These are phyloP conservation scores for Hypoxylon sp. DNA, from an alignment of 2,329 filamentous ascomycete genomes.

Conservation along the genomic window DNA sequence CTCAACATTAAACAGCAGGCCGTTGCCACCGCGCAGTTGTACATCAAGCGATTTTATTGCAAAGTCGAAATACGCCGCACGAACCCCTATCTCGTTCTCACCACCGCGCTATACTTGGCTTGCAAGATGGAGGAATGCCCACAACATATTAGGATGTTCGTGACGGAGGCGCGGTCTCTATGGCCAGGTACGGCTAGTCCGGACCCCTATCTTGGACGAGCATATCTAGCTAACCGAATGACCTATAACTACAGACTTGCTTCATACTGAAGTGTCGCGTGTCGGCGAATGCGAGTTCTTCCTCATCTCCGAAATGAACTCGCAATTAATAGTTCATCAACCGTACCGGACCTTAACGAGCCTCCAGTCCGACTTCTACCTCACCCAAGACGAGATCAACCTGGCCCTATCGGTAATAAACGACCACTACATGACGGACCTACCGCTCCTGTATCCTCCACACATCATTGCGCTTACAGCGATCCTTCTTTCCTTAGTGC, in stretches of 20 bases:
- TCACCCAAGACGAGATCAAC: slow-evolving; percentile 83
- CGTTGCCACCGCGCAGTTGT: slow-evolving; percentile 93
- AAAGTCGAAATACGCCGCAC: slow-evolving; percentile 92
- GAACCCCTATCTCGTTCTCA: slow-evolving; percentile 92
- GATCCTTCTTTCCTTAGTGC: slow-evolving; percentile 85
- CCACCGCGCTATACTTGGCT: slow-evolving; percentile 94
- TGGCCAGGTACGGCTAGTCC: slow-evolving; percentile 74
- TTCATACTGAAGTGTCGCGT: slow-evolving; percentile 80
- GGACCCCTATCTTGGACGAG: slow-evolving; percentile 3
- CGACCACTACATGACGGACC: slow-evolving; percentile 91
- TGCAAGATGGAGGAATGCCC: slow-evolving; percentile 99
- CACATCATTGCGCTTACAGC: slow-evolving; percentile 90
- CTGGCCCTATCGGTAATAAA: slow-evolving; percentile 89
- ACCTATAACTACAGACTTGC: slow-evolving; percentile 68
- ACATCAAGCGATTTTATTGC: slow-evolving; percentile 93
- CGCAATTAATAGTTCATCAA: slow-evolving; percentile 90
- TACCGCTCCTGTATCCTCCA: slow-evolving; percentile 88
- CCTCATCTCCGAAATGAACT: slow-evolving; percentile 91
- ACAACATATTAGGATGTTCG: slow-evolving; percentile 93
- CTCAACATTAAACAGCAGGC: slow-evolving; percentile 90
- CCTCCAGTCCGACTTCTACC: slow-evolving; percentile 76
- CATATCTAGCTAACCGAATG: slow-evolving; percentile 29
- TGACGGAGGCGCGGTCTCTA: slow-evolving; percentile 85
- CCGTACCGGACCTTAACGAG: slow-evolving; percentile 86
- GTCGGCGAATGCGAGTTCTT: slow-evolving; percentile 95